These are phyloP conservation scores for Aspergillus pseudoviridinutans DNA, from an alignment of 2,329 filamentous ascomycete genomes.

Conservation along the genomic window DNA sequence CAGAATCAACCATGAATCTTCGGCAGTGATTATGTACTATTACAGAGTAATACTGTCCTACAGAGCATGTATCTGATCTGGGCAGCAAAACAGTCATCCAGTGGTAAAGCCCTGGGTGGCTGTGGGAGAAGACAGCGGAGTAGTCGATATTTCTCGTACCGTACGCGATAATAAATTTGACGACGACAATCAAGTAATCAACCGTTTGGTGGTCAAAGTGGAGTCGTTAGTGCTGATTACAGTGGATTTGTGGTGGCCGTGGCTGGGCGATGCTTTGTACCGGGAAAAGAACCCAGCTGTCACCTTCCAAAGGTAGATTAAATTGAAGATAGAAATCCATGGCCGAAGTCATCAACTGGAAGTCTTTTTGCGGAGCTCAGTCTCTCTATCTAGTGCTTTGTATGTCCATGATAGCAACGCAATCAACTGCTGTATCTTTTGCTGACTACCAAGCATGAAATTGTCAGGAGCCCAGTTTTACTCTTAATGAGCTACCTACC, in stretches of 20 bases:
- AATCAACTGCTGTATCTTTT: not conserved
- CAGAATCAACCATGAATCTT: no score
- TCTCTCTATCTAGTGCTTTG: not conserved
- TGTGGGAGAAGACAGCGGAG: conserved; percentile 14
- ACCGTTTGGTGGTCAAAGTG: conserved; percentile 1
- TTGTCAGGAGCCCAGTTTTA: not conserved
- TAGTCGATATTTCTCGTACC: conserved; percentile 14
- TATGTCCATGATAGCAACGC: not conserved
- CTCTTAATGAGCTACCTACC: not conserved
- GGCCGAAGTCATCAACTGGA: not conserved
- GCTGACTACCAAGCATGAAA: not conserved
- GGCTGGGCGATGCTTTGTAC: not conserved
- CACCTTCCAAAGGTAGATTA: conserved; percentile 6
- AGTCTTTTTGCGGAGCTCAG: not conserved
- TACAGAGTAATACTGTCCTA: no score
- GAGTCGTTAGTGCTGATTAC: conserved; percentile 4
- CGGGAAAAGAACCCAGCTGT: conserved; percentile 12
- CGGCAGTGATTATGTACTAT: no score
- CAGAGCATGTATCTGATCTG: no score
- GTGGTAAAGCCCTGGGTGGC: conserved; percentile 15
- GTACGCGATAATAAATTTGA: not conserved
- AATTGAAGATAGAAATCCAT: not conserved
- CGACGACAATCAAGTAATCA: not conserved
- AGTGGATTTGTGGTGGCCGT: not conserved
- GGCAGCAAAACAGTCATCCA: conserved; percentile 1